A percentile compares a stretch with the other conserved stretches of the same genome.
These are phyloP conservation scores for Petunia hybrid DNA, from an alignment of 305 asterid genomes.

Conservation along the genomic window DNA sequence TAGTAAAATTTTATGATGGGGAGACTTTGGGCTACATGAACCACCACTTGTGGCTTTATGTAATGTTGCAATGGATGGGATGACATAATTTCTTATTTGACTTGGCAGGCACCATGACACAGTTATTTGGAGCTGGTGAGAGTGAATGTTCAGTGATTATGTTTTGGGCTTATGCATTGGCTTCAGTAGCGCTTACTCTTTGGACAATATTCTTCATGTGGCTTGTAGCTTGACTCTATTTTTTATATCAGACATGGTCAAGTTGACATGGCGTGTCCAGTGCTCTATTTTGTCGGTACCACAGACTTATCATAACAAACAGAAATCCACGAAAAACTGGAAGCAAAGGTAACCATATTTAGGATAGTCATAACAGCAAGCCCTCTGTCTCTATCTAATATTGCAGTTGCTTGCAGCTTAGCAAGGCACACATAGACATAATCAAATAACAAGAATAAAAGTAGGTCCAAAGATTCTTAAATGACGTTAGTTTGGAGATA, in stretches of 20 bases:
- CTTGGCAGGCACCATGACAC: conserved; percentile 79
- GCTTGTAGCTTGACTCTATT: conserved; percentile 57
- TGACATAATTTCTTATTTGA: too few relatives aligned
- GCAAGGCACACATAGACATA: background rate
- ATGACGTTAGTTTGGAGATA: background rate
- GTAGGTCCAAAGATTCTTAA: background rate
- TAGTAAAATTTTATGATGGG: background rate
- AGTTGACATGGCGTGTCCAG: too few relatives aligned
- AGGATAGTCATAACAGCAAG: background rate
- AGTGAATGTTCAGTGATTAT: conserved; percentile 92
- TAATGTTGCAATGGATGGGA: background rate
- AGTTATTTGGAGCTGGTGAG: conserved; percentile 90
- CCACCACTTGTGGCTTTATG: background rate
- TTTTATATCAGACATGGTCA: background rate
- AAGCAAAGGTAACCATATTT: conserved; percentile 14
- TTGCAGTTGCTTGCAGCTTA: background rate
- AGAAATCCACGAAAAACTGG: background rate
- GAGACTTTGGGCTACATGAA: background rate
- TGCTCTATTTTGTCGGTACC: too few relatives aligned
- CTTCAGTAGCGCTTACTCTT: conserved; percentile 75
- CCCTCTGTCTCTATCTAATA: background rate
- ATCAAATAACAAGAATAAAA: background rate
- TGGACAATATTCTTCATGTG: conserved; percentile 88
- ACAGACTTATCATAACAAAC: too few relatives aligned
- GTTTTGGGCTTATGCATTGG: conserved; percentile 82